These are phyloP conservation scores for Ogataea methanolica DNA, from an alignment of 805 yeast species.

Conservation along the genomic window DNA sequence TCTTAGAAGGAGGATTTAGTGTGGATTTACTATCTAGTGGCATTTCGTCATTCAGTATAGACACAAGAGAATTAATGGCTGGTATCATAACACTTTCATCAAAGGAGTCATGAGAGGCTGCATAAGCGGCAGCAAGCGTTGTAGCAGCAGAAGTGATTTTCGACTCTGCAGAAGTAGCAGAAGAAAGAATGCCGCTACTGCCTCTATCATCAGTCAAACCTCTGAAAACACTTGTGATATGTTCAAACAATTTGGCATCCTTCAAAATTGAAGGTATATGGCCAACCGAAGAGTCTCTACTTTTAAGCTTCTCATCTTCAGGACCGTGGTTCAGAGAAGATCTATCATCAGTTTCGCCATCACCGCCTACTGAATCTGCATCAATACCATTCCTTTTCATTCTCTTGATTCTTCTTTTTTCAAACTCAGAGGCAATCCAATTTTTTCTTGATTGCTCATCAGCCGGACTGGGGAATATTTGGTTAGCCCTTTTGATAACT, in stretches of 20 bases:
- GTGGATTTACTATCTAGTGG: neutral
- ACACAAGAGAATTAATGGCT: slow-evolving; percentile 16
- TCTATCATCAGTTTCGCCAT: slow-evolving; percentile 5
- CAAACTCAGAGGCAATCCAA: slow-evolving; percentile 78
- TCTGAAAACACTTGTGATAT: slow-evolving; percentile 12
- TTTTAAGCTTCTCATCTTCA: neutral
- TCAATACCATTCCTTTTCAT: slow-evolving; percentile 33
- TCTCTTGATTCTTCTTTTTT: slow-evolving; percentile 57
- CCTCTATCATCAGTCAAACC: slow-evolving; percentile 29
- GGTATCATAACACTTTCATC: slow-evolving; percentile 16
- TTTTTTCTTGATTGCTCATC: slow-evolving; percentile 45
- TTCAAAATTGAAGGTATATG: slow-evolving; percentile 8
- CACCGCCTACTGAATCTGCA: slow-evolving; percentile 3
- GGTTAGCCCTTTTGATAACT: slow-evolving; percentile 65
- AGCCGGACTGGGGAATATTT: slow-evolving; percentile 58
- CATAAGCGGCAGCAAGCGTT: slow-evolving; percentile 35
- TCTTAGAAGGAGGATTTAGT: slow-evolving; percentile 12
- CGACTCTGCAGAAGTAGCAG: slow-evolving; percentile 3
- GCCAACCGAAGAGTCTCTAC: neutral
- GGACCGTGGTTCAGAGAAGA: neutral
- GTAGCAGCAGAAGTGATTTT: slow-evolving; percentile 31
- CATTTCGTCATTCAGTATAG: slow-evolving; percentile 10
- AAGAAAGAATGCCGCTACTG: slow-evolving; percentile 9
- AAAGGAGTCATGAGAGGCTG: slow-evolving; percentile 21
- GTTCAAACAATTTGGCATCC: slow-evolving; percentile 8